These are phyloP conservation scores for Thuja plicata DNA, from an alignment of 83 land plant species.

Conservation along the genomic window DNA sequence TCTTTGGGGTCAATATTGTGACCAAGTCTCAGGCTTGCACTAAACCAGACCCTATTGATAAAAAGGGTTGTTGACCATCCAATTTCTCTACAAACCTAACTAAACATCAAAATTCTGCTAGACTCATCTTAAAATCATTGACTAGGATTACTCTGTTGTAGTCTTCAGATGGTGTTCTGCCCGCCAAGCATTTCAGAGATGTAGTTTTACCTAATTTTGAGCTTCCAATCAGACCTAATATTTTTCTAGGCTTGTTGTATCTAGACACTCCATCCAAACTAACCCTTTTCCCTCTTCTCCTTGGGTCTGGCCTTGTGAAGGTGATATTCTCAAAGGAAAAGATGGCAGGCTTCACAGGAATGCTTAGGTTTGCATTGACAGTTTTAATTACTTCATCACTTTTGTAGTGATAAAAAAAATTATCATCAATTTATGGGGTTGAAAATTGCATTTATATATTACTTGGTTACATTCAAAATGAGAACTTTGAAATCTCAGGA, in stretches of 20 bases:
- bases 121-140: conserved; percentile 20
- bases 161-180: conserved; percentile 16
- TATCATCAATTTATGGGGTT: too few relatives aligned
- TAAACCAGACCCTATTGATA: conserved; percentile 32
- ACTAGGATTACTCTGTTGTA: conserved; percentile 1
- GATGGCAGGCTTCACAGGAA: conserved; percentile 29
- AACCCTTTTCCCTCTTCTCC: not conserved
- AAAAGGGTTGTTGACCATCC: conserved; percentile 39
- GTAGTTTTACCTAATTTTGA: conserved; percentile 25
- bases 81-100: conserved; percentile 29
- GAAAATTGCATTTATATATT: too few relatives aligned
- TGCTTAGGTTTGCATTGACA: not conserved
- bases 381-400: too few relatives aligned
- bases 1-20: not conserved
- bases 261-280: conserved; percentile 25
- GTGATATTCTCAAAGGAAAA: conserved; percentile 21
- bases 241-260: conserved; percentile 26
- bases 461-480: too few relatives aligned
- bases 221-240: conserved; percentile 33
- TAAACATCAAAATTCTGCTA: conserved; percentile 17
- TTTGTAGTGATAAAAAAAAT: too few relatives aligned
- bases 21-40: conserved; percentile 33
- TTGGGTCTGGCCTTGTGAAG: conserved; percentile 11
- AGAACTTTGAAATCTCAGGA: too few relatives aligned
- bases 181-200: conserved; percentile 29